Percentiles rank a stretch among this genome's conserved stretches.
Conservation (phyloP, 352 stramenopile genomes). For the Phytophthora foliorum region DNA sequence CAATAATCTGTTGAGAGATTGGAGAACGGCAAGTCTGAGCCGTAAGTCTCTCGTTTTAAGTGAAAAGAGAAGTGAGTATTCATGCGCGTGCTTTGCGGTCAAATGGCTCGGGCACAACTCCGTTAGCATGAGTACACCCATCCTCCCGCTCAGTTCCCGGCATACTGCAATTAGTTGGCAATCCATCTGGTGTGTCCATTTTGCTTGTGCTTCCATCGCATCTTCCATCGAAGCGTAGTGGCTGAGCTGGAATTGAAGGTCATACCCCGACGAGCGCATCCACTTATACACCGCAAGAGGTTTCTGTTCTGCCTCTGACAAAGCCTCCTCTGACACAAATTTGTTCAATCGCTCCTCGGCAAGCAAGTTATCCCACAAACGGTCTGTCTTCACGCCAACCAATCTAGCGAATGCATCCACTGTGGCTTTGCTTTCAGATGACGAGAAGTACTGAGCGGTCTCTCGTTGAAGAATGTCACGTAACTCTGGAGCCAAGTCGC, state of each 20-base stretch:
- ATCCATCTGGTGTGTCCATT: slow-evolving; percentile 84
- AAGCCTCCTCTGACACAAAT: slow-evolving; percentile 12
- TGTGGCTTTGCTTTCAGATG: slow-evolving; percentile 40
- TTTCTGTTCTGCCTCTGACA: slow-evolving; percentile 17
- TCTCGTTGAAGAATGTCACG: slow-evolving; percentile 35
- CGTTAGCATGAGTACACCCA: slow-evolving; percentile 67
- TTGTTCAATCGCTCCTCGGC: slow-evolving; percentile 17
- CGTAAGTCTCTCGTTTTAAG: slow-evolving; percentile 71
- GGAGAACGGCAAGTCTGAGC: slow-evolving; percentile 64
- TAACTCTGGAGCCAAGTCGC: slow-evolving; percentile 6
- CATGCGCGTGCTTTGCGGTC: slow-evolving; percentile 30
- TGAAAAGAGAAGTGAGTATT: slow-evolving; percentile 47
- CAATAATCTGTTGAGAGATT: slow-evolving; percentile 68
- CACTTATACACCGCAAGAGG: slow-evolving; percentile 55
- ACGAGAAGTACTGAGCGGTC: slow-evolving; percentile 33
- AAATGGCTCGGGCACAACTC: slow-evolving; percentile 79
- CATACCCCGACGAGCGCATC: slow-evolving; percentile 61
- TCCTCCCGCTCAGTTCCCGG: slow-evolving; percentile 48
- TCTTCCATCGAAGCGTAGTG: slow-evolving; percentile 57
- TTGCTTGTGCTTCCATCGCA: slow-evolving; percentile 56
- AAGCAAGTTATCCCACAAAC: slow-evolving; percentile 19
- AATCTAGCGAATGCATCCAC: slow-evolving; percentile 44
- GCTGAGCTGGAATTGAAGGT: slow-evolving; percentile 63
- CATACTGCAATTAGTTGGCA: slow-evolving; percentile 67
- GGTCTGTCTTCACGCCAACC: slow-evolving; percentile 25